Evolutionary conservation across 257 asterid genomes (phyloP).

Genomic region (Plectranthus barbatus): DNA sequence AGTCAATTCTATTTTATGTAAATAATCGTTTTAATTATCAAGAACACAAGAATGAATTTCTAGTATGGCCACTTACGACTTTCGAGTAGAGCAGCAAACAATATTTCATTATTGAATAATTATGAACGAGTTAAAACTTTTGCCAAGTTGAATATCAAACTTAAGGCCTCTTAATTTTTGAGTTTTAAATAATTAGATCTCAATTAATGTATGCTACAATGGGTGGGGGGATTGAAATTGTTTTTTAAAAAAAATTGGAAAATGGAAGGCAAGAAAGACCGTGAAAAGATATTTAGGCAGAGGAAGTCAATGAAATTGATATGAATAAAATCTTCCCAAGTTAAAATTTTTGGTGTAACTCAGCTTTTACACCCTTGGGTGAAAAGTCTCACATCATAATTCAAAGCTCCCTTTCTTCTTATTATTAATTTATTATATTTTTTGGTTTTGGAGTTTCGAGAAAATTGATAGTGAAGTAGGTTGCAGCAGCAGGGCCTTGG

Average conservation of each 20-base stretch:
- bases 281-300: slow-evolving; percentile 24
- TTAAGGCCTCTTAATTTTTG: too few species aligned
- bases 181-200: too few species aligned
- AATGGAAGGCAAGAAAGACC: slow-evolving; percentile 24
- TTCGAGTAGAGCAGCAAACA: too few species aligned
- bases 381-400: slow-evolving; percentile 40
- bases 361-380: slow-evolving; percentile 32
- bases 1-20: not conserved
- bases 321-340: slow-evolving; percentile 15
- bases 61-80: too few species aligned
- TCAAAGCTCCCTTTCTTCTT: slow-evolving; percentile 7
- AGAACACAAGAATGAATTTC: not conserved
- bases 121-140: too few species aligned
- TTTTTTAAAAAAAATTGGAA: slow-evolving; percentile 2
- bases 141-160: too few species aligned
- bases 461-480: not conserved
- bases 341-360: slow-evolving; percentile 19
- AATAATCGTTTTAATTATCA: too few species aligned
- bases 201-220: not conserved
- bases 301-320: slow-evolving; percentile 18
- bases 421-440: not conserved
- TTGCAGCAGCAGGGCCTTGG: slow-evolving; percentile 1
- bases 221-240: slow-evolving; percentile 5
- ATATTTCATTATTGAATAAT: too few species aligned
- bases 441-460: not conserved